Evolutionary conservation across 1,284 basidiomycete genomes (phyloP), one percentile per base, ranked within the genome.

Genomic region (Cutaneotrichosporon dermatis): DNA sequence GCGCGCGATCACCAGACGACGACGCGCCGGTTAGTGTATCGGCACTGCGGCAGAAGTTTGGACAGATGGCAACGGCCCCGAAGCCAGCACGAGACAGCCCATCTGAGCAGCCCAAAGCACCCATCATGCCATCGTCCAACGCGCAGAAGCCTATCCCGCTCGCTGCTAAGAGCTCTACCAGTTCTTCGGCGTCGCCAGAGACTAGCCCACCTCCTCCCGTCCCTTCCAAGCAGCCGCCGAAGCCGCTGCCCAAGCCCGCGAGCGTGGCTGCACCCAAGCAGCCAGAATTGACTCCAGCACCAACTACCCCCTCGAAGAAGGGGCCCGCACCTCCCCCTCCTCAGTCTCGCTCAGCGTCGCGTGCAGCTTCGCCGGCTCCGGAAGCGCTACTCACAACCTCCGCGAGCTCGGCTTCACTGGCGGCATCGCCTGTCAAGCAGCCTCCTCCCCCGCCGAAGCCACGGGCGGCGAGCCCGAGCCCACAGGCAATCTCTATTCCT

Each of bases 361-460:
- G 49, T 40, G 16, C 63, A 54, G 6, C 45, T 25, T 48, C 45
- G 16, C 45, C 16, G 4, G 34, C 34, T 25, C 25, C 46, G 3
- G 48, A 43, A 8, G 54, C 66, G 45, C 33, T 58, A 36, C 55
- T 62, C 6, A 11, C 40, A 25, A 57, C 54, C 2, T 59, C 60
- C 9, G 43, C 54, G 6, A 37, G 56, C 16, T 13, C 51, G 25
- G 25, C 25, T 25, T 25, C 25, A 25, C 25, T 25, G 25, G 25
- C 25, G 25, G 25, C 25, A 25, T 25, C 25, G 25, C 25, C 25
- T 25, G 25, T 25, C 25, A 25, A 25, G 25, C 49, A 34, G 25
- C 49, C 58, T n/a, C 58, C 46, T 1, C 52, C 54, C 9, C 54
- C 50, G 25, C 54, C 58, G 3, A 52, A 40, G 12, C 43, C 55